Evolutionary conservation across 352 stramenopile species (phyloP), one percentile per base, ranked within the genome.

Genomic region (Phytophthora constricta): DNA sequence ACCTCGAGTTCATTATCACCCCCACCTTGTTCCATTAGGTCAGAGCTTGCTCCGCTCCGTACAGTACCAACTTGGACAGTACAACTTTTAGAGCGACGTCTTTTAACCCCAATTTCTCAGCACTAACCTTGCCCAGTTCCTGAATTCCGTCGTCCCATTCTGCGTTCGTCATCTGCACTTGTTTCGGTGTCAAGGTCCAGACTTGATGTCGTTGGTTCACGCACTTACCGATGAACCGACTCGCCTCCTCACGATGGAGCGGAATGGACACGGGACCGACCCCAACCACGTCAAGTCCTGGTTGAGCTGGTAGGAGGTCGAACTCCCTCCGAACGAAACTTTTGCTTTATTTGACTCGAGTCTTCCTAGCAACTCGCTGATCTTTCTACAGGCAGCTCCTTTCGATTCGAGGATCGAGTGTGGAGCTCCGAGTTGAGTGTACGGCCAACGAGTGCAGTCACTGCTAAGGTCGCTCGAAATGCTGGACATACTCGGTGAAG

Each of bases 121-220:
- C 39, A 10, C 42, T 58, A 2, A 45, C 2, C 17, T 25, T 11
- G n/a, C 28, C 17, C 45, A 68, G 19, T 2, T 5, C 26, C 23
- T 62, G 28, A 19, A 68, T 37, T 0, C 42, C 60, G 13, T 14
- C 4, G 14, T 37, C 7, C 60, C 60, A 68, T 31, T 23, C 25
- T 1, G 33, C 17, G 39, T 66, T 68, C 39, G 56, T 68, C 60
- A 62, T 57, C 31, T 46, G 9, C 31, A 58, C 42, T 47, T 52
- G 60, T 22, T 51, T 4, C 3, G 43, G 31, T 13, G 28, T 26
- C 7, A 68, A 1, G 14, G 37, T 16, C 60, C 60, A 68, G 27
- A 56, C 23, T 46, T 46, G 5, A 9, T 46, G 14, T 22, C 39
- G 14, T 14, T 19, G 17, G 17, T 19, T 19, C 39, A 23, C 17